These are phyloP conservation scores for Jatropha multifida DNA, from an alignment of 441 rosid genomes.

Conservation along the genomic window DNA sequence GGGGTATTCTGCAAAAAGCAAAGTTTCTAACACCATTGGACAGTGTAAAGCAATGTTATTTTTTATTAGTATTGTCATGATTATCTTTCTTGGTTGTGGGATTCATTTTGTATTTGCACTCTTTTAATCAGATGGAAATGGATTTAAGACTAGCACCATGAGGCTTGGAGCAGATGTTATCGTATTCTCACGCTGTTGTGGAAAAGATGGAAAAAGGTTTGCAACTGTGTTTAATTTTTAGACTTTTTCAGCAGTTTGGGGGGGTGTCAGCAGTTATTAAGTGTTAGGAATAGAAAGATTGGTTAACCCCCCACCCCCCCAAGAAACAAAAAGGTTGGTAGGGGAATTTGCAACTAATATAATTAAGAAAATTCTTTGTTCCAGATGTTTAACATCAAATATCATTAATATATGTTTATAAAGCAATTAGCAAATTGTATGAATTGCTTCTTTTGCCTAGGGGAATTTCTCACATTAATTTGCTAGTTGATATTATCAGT, in stretches of 20 bases:
- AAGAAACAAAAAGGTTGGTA: neutral
- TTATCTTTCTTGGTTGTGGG: neutral
- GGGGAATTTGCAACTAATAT: neutral
- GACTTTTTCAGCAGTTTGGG: no score
- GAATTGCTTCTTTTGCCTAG: neutral
- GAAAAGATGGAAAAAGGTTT: slow-evolving; percentile 66
- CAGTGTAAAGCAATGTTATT: slow-evolving; percentile 53
- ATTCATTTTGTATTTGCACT: slow-evolving; percentile 11
- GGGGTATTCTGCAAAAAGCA: slow-evolving; percentile 93
- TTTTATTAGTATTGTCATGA: neutral
- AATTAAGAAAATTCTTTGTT: neutral
- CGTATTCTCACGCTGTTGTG: slow-evolving; percentile 81
- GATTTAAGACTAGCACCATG: slow-evolving; percentile 98
- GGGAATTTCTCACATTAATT: neutral
- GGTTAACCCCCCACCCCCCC: no score
- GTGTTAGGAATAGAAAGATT: no score
- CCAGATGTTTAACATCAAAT: neutral
- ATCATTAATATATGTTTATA: neutral
- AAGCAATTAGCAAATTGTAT: neutral
- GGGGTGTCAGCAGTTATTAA: no score
- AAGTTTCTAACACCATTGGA: slow-evolving; percentile 80
- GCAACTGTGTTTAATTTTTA: slow-evolving; percentile 8
- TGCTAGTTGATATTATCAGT: neutral
- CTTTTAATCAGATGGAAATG: slow-evolving; percentile 78
- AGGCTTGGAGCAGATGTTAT: slow-evolving; percentile 99